phyloP scores from a whole-genome alignment of 495 filamentous ascomycete genomes.

The Aspergillus hancockii region DNA sequence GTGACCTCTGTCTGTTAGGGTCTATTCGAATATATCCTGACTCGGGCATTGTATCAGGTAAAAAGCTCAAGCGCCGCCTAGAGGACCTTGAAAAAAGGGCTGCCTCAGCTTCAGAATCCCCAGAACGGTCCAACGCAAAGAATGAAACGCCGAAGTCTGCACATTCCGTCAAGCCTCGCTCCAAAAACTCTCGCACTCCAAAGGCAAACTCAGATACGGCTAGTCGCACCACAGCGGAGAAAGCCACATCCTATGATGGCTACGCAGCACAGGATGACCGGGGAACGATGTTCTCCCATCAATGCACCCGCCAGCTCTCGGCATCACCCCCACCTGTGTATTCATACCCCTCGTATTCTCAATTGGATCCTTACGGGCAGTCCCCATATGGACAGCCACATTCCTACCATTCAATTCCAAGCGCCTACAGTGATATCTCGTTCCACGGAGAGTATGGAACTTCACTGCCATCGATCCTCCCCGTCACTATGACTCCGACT shows the following conservation, averaged over 20 bases:
- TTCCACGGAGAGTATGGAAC: constrained; percentile 64
- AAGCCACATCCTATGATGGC: constrained; percentile 36
- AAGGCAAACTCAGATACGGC: constrained; percentile 46
- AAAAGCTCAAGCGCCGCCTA: constrained; percentile 96
- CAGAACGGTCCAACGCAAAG: constrained; percentile 63
- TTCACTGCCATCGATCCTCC: constrained; percentile 61
- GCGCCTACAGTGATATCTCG: constrained; percentile 56
- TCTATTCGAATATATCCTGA: background rate
- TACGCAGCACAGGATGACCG: constrained; percentile 46
- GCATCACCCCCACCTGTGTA: constrained; percentile 73
- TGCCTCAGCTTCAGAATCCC: constrained; percentile 73
- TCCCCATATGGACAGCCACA: constrained; percentile 62
- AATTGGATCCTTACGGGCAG: constrained; percentile 66
- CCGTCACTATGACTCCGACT: constrained; percentile 58
- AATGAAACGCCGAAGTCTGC: constrained; percentile 47
- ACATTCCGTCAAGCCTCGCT: constrained; percentile 43
- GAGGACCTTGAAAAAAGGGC: constrained; percentile 95
- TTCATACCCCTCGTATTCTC: constrained; percentile 68
- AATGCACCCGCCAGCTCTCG: constrained; percentile 69
- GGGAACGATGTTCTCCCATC: constrained; percentile 61
- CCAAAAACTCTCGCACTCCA: constrained; percentile 40
- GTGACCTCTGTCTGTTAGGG: constrained; percentile 39
- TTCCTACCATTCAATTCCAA: constrained; percentile 64
- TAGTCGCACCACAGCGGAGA: constrained; percentile 30
- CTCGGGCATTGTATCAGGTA: constrained; percentile 58